Conservation (phyloP, 129 eudicot species). For the sunflower (Helianthus annuus) region DNA sequence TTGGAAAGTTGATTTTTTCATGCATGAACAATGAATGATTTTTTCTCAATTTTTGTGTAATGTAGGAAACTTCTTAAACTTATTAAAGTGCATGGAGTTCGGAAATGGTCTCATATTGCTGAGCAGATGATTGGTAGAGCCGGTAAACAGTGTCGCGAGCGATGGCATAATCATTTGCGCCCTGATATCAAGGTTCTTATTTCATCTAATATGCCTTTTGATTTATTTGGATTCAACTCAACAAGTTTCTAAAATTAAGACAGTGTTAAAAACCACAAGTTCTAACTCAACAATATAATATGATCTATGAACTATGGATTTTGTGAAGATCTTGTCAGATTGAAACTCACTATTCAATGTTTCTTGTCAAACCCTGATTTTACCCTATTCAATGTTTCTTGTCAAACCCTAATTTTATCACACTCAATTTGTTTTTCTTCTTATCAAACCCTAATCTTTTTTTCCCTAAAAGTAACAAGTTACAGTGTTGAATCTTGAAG, state of each 20-base stretch:
- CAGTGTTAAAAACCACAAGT: not conserved
- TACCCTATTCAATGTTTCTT: constrained; percentile 6
- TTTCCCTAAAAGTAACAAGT: not conserved
- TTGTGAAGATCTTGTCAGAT: constrained; percentile 30
- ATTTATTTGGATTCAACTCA: not conserved
- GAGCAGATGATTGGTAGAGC: constrained; percentile 55
- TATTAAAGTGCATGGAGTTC: constrained; percentile 53
- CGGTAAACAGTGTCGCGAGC: constrained; percentile 77
- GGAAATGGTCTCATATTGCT: constrained; percentile 75
- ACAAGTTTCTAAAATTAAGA: constrained; percentile 23
- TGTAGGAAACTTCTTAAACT: constrained; percentile 53
- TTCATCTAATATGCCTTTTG: constrained; percentile 17
- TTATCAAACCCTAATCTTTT: constrained; percentile 1
- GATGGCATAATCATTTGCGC: constrained; percentile 84
- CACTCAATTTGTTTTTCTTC: not conserved
- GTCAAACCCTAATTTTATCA: constrained; percentile 16
- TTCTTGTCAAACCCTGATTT: constrained; percentile 26
- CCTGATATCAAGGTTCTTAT: constrained; percentile 70
- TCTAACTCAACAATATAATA: constrained; percentile 3
- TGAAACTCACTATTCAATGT: not conserved
- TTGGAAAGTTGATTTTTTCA: not conserved
- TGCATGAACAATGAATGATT: constrained; percentile 10
- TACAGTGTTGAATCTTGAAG: not conserved
- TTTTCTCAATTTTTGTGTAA: constrained; percentile 16
- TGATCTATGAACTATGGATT: constrained; percentile 37